Base-by-base conservation (phyloP, 108 stramenopile genomes). In the Stephanodiscus triporus region DNA sequence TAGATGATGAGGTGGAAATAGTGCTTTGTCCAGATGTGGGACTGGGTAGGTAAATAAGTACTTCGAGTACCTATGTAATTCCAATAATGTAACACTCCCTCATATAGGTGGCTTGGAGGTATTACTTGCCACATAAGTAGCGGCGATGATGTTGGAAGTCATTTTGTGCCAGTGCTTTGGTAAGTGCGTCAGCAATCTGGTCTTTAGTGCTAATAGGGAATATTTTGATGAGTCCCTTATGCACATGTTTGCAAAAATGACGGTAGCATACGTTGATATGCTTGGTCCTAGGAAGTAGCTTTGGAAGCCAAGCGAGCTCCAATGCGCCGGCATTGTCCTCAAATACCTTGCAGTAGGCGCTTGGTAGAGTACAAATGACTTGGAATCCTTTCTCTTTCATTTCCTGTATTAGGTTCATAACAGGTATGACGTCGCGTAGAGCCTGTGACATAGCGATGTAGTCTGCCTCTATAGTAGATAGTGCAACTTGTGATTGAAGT, bases 271-370 rank as follows among this genome's bases (percentile, higher is more conserved):
- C 36, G n/a, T 45, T 67, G 63, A 72, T 66, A 30, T 80, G 78
- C 37, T 80, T 80, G 58, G 72, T 74, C 0, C 66, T 6, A 7
- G 78, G 66, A 0, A 72, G 40, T 13, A 68, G 55, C 36, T 73
- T 66, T 2, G 54, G 72, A 50, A 54, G 9, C 19, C 34, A 2
- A 38, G 53, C 55, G 16, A 79, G 32, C 24, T 79, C 77, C 2
- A 78, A 29, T 53, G 70, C 77, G 9, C 77, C 77, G 10, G 56
- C 58, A 43, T 79, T 79, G 56, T 75, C 79, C 30, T 80, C 79
- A 75, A 80, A 79, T 30, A 45, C 66, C 22, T 75, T 74, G 79
- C 73, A 80, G 9, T 70, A 58, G 4, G 70, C 68, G 1, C 38
- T 30, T 9, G 66, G 66, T n/a, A 36, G 20, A 2, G 55, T 68